Evolutionary conservation across 2,329 filamentous ascomycete genomes (phyloP).

Genomic region (Chrysoporthe puriensis): DNA sequence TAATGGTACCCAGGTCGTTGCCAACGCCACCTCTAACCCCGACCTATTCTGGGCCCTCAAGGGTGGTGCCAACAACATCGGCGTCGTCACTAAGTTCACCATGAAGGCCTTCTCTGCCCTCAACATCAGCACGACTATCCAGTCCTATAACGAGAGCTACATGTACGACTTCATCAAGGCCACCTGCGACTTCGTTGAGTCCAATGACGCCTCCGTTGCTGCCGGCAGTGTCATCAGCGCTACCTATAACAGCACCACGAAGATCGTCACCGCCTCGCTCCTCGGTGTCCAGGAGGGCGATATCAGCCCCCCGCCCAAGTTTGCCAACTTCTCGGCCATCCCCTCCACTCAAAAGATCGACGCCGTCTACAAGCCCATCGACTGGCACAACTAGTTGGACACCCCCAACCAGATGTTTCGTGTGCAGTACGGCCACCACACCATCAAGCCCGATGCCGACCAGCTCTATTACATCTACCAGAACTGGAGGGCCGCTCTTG

Average conservation of each 20-base stretch:
- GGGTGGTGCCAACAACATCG: conserved; percentile 30
- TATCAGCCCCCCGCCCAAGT: conserved; percentile 18
- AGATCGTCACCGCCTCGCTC: conserved; percentile 31
- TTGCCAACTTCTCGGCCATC: conserved; percentile 39
- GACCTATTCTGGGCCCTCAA: conserved; percentile 37
- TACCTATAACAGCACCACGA: conserved; percentile 37
- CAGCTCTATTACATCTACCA: conserved; percentile 39
- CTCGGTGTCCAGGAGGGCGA: conserved; percentile 41
- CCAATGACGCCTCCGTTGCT: conserved; percentile 34
- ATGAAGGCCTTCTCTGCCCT: conserved; percentile 30
- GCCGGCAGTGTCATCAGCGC: conserved; percentile 41
- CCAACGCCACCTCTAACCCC: conserved; percentile 30
- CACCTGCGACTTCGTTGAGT: conserved; percentile 11
- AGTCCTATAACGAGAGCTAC: not conserved
- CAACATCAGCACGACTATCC: conserved; percentile 31
- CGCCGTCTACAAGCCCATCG: conserved; percentile 20
- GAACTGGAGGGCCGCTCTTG: conserved; percentile 40
- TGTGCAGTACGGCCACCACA: conserved; percentile 42
- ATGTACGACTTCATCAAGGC: not conserved
- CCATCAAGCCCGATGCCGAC: conserved; percentile 41
- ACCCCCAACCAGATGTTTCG: conserved; percentile 20
- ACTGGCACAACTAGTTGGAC: conserved; percentile 30
- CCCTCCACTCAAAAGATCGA: conserved; percentile 24
- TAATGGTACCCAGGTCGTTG: conserved; percentile 33
- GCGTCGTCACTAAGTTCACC: conserved; percentile 6